phyloP scores from a whole-genome alignment of 306 rosid genomes.

The Sphenostylis stenocarpa region DNA sequence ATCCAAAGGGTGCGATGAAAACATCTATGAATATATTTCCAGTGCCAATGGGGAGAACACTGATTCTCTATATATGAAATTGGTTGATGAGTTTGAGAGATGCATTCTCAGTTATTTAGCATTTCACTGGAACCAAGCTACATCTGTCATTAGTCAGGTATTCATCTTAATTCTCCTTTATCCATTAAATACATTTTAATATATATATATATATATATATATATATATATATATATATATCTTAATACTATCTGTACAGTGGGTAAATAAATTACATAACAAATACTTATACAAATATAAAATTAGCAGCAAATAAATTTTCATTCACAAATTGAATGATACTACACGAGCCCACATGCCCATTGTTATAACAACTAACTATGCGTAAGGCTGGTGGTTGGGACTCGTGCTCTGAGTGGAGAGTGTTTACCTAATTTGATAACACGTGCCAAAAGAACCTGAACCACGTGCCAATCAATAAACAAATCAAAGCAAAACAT shows the following conservation, averaged over 20 bases:
- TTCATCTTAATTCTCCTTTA: too few relatives aligned
- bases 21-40: constrained; percentile 49
- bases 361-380: not conserved
- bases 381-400: not conserved
- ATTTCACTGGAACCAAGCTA: constrained; percentile 78
- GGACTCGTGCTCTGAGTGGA: too few relatives aligned
- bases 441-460: not conserved
- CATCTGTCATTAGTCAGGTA: constrained; percentile 58
- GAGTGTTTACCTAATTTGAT: not conserved
- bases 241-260: not conserved
- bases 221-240: not conserved
- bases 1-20: constrained; percentile 54
- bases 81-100: constrained; percentile 66
- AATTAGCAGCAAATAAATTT: not conserved
- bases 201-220: too few relatives aligned
- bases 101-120: constrained; percentile 78
- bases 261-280: not conserved
- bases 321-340: not conserved
- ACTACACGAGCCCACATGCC: not conserved
- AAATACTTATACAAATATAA: not conserved
- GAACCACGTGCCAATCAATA: too few relatives aligned
- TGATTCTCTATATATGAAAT: constrained; percentile 43
- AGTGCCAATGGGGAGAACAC: constrained; percentile 44
- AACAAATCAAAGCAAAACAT: too few relatives aligned
- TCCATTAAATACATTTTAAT: too few relatives aligned